These are phyloP conservation scores for Paxillus ammoniavirescens DNA, from an alignment of 768 basidiomycete genomes.

Conservation along the genomic window DNA sequence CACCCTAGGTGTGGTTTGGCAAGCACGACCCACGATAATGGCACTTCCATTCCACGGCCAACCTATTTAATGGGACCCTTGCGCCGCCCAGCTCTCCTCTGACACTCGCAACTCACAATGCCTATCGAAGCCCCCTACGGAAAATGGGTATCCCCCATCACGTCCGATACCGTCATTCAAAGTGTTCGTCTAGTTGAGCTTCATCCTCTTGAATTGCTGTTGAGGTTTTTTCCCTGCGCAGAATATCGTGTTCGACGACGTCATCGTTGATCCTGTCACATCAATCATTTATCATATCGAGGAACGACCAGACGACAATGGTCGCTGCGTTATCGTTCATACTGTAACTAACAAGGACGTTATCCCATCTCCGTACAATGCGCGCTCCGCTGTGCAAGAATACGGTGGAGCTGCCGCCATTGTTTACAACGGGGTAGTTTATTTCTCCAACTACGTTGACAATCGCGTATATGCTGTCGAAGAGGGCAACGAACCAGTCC, in stretches of 20 bases:
- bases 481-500: slow-evolving; percentile 31
- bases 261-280: slow-evolving; percentile 51
- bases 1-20: background rate
- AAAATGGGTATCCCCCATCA: slow-evolving; percentile 57
- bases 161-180: slow-evolving; percentile 46
- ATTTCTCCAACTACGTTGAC: slow-evolving; percentile 57
- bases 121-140: slow-evolving; percentile 46
- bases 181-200: slow-evolving; percentile 26
- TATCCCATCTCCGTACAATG: slow-evolving; percentile 51
- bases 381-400: slow-evolving; percentile 55
- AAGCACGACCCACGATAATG: background rate
- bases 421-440: slow-evolving; percentile 44
- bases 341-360: slow-evolving; percentile 45
- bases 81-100: background rate
- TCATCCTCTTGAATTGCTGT: slow-evolving; percentile 33
- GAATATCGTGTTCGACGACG: slow-evolving; percentile 35
- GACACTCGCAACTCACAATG: background rate
- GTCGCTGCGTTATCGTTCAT: slow-evolving; percentile 54
- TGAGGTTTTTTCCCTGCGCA: slow-evolving; percentile 2
- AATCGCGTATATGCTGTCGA: slow-evolving; percentile 47
- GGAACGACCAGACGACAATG: slow-evolving; percentile 51
- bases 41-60: background rate
- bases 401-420: slow-evolving; percentile 62
- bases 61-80: background rate
- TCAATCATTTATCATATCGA: slow-evolving; percentile 53